Conservation (phyloP, 2,329 filamentous ascomycete species). For the Talaromyces piceae region DNA sequence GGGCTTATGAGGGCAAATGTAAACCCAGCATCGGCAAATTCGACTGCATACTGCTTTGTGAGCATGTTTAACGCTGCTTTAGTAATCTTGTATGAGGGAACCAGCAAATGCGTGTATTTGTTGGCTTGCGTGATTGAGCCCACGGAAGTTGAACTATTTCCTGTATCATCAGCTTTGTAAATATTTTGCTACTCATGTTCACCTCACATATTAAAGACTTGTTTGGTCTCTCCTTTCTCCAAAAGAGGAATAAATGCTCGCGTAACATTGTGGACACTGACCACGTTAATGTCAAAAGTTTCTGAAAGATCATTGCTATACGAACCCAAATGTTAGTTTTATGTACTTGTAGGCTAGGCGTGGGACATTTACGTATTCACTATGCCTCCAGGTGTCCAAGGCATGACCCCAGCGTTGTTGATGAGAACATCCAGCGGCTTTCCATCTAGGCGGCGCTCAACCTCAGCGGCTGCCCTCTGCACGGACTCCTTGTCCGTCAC, state of each 20-base stretch:
- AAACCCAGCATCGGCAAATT: conserved; percentile 27
- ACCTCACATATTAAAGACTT: conserved; percentile 37
- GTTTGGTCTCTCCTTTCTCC: conserved; percentile 29
- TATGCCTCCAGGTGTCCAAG: not conserved
- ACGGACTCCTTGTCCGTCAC: not conserved
- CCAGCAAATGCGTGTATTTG: conserved; percentile 16
- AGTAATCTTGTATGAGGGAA: conserved; percentile 38
- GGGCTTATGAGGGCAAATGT: conserved; percentile 21
- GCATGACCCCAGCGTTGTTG: conserved; percentile 5
- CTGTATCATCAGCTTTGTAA: not conserved
- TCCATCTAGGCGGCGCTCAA: not conserved
- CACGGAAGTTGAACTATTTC: conserved; percentile 29
- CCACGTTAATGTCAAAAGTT: conserved; percentile 35
- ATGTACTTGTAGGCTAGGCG: too few species aligned
- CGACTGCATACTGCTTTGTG: conserved; percentile 29
- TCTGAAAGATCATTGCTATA: conserved; percentile 14
- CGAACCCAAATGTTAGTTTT: conserved; percentile 7
- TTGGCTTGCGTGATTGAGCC: conserved; percentile 30
- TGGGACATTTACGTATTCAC: not conserved
- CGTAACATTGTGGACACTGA: conserved; percentile 30
- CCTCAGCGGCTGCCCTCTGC: not conserved
- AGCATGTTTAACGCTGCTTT: conserved; percentile 45
- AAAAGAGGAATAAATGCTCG: conserved; percentile 28
- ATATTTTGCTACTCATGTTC: not conserved
- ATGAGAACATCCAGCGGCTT: conserved; percentile 2